Evolutionary conservation across 2,329 filamentous ascomycete species (phyloP), one percentile per base, ranked within the genome.

Genomic region (Lachnellula occidentalis): DNA sequence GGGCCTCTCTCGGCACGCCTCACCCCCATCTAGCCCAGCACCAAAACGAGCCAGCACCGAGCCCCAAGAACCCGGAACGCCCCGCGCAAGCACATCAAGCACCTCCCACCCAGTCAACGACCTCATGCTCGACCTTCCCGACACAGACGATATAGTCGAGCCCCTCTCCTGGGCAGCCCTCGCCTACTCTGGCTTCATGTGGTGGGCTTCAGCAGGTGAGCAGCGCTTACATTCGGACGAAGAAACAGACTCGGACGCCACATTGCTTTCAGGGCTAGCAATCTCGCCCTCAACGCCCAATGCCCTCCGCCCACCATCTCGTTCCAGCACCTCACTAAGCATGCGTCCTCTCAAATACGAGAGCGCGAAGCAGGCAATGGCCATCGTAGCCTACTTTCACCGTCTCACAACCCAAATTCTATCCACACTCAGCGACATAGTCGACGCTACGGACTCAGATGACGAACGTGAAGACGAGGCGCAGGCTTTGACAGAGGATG

Each of bases 161-260:
- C 83, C 84, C 1, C 69, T 79, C 41, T 85, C 79, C 42, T 88
- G 85, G 89, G 78, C 86, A 0, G 83, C 86, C 1, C 79, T 92
- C 24, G 89, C 89, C 5, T 94, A 92, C 71, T 83, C 81, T 52
- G 85, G 87, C 22, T 92, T 92, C 74, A 90, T 92, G 80, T 94
- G 89, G 89, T 94, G 90, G 89, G 88, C 89, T 2, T 90, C 86
- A 15, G 88, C 89, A 0, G 89, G 88, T 55, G 89, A 94, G 71
- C 81, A 86, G 69, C 74, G 80, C 7, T 76, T 79, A 17, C 76
- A 80, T 48, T 80, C 82, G 50, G 79, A 85, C 58, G 76, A 80
- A 19, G 82, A 86, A 60, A 81, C 83, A 72, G 48, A 76, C 73
- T 45, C 76, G 45, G 83, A 86, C 63, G 73, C 76, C 7, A 70